Percentiles rank a stretch among this genome's conserved stretches.
Evolutionary conservation across 331 rosid genomes (phyloP).

Genomic region (Saraca asoca): DNA sequence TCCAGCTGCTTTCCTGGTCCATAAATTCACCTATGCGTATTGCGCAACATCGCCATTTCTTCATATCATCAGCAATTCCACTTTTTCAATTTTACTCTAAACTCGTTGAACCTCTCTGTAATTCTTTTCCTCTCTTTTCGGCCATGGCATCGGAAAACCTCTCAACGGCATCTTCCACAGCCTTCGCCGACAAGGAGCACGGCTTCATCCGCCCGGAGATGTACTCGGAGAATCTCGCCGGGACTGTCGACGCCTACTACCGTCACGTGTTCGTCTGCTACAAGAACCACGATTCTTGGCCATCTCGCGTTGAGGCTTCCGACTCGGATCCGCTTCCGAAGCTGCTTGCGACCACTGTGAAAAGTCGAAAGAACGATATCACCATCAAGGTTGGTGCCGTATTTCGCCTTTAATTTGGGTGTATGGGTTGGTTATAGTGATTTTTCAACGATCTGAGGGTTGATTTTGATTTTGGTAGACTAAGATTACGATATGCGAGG

Average conservation of each 20-base stretch:
- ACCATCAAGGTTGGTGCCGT: constrained; percentile 49
- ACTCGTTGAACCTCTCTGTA: no score
- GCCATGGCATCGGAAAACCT: constrained; percentile 55
- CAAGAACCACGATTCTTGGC: constrained; percentile 66
- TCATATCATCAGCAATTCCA: background rate
- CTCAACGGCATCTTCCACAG: constrained; percentile 18
- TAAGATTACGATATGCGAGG: constrained; percentile 69
- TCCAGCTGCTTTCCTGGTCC: no score
- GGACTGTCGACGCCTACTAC: constrained; percentile 62
- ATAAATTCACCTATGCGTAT: no score
- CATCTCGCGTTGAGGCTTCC: constrained; percentile 61
- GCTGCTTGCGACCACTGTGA: constrained; percentile 50
- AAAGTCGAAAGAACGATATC: constrained; percentile 58
- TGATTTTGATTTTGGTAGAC: constrained; percentile 48
- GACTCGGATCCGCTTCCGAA: constrained; percentile 67
- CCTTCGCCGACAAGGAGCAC: constrained; percentile 49
- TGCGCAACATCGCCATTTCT: no score
- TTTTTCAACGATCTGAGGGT: background rate
- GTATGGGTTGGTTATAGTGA: background rate
- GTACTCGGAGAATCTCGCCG: constrained; percentile 62
- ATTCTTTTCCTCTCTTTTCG: background rate
- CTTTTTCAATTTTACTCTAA: background rate
- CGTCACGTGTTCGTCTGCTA: constrained; percentile 80
- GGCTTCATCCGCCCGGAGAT: constrained; percentile 86
- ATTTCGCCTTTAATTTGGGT: background rate